phyloP scores from a whole-genome alignment of 139 green algal species.

The Asterochloris erici region DNA sequence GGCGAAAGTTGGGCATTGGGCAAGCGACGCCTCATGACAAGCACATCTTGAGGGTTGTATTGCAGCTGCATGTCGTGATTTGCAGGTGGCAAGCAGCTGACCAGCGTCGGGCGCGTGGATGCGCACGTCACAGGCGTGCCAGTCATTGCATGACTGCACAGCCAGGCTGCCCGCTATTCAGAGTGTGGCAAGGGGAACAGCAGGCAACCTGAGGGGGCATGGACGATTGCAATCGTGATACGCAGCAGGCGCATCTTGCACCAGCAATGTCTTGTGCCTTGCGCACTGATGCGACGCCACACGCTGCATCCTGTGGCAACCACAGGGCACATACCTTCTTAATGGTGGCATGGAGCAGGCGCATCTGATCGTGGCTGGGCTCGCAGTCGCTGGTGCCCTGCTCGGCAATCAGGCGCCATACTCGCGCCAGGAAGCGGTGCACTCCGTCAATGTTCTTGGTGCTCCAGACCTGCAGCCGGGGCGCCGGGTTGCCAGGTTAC shows the following conservation, averaged over 20 bases:
- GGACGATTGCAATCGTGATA: slow-evolving; percentile 86
- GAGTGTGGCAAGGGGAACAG: no score
- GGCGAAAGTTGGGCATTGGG: no score
- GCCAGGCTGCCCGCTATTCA: no score
- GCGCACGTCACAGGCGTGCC: no score
- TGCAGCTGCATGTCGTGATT: no score
- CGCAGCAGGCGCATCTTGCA: slow-evolving; percentile 87
- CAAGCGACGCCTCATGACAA: no score
- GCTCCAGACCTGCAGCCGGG: slow-evolving; percentile 70
- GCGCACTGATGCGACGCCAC: slow-evolving; percentile 68
- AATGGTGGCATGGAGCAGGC: slow-evolving; percentile 82
- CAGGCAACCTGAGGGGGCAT: neutral
- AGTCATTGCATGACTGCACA: no score
- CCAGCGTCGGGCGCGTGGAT: no score
- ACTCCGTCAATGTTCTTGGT: slow-evolving; percentile 93
- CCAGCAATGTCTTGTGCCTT: slow-evolving; percentile 43
- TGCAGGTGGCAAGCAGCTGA: no score
- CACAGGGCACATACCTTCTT: slow-evolving; percentile 64
- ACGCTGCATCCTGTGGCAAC: slow-evolving; percentile 25
- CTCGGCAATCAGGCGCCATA: slow-evolving; percentile 71
- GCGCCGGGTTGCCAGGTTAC: no score
- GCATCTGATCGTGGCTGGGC: slow-evolving; percentile 80
- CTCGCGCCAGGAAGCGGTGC: slow-evolving; percentile 91
- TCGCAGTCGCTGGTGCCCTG: slow-evolving; percentile 42
- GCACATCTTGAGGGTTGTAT: no score